Conservation (phyloP, 2,329 filamentous ascomycete species). For the Fusarium penzigii region DNA sequence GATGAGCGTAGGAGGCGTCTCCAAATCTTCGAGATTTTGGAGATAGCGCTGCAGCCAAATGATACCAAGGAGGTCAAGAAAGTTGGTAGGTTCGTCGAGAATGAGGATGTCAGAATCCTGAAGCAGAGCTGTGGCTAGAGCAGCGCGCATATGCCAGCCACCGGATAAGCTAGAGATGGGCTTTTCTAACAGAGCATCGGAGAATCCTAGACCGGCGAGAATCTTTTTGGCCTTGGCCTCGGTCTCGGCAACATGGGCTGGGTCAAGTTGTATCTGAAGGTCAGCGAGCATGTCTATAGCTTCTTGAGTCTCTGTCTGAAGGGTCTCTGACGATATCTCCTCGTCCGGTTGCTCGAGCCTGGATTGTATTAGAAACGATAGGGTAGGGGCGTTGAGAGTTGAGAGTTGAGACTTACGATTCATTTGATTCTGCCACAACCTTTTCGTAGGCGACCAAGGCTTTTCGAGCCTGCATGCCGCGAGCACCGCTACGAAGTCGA, state of each 20-base stretch:
- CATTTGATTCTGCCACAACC: conserved; percentile 58
- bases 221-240: conserved; percentile 67
- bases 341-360: conserved; percentile 54
- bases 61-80: conserved; percentile 78
- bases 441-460: conserved; percentile 69
- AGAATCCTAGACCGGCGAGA: conserved; percentile 71
- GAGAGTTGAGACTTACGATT: conserved; percentile 41
- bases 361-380: not conserved
- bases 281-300: conserved; percentile 70
- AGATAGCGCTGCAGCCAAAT: conserved; percentile 82
- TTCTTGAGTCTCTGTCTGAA: conserved; percentile 67
- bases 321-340: conserved; percentile 54
- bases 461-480: conserved; percentile 76
- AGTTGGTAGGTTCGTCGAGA: conserved; percentile 86
- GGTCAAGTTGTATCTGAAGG: conserved; percentile 68
- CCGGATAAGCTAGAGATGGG: conserved; percentile 70
- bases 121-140: conserved; percentile 66
- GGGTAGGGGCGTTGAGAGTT: no score
- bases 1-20: conserved; percentile 65
- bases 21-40: conserved; percentile 51
- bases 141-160: conserved; percentile 72
- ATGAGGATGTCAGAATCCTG: conserved; percentile 77
- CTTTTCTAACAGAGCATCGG: conserved; percentile 59
- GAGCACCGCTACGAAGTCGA: conserved; percentile 69
- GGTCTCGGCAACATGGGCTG: conserved; percentile 61